Evolutionary conservation across 441 rosid species (phyloP).

Genomic region (Erodium moschatum): DNA sequence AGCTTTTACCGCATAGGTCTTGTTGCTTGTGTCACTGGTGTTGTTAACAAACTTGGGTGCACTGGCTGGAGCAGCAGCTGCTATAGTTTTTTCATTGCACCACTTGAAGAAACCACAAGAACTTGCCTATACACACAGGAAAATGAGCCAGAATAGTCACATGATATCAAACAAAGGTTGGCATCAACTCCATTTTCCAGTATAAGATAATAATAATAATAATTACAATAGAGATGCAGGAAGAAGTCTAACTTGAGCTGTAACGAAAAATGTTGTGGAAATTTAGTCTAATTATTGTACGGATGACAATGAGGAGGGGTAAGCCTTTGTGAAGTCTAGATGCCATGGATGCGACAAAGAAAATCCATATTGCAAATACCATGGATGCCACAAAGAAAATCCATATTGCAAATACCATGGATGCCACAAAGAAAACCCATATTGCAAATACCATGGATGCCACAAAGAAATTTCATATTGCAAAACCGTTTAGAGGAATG

Average conservation of each 20-base stretch:
- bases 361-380: background rate
- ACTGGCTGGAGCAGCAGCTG: constrained; percentile 9
- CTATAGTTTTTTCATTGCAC: constrained; percentile 21
- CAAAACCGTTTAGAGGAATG: background rate
- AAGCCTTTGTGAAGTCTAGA: background rate
- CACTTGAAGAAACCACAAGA: constrained; percentile 25
- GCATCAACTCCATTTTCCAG: no score
- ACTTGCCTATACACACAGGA: constrained; percentile 15
- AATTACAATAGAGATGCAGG: no score
- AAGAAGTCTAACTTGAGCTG: no score
- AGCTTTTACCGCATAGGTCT: constrained; percentile 2
- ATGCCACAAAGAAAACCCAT: background rate
- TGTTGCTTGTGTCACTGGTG: constrained; percentile 10
- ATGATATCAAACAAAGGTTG: no score
- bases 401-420: background rate
- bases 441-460: background rate
- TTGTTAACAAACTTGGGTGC: constrained; percentile 1
- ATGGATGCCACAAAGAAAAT: background rate
- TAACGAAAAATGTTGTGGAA: no score
- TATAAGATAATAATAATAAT: no score
- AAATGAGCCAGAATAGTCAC: background rate
- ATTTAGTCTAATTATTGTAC: background rate
- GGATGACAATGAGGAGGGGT: background rate
- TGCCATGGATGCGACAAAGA: background rate
- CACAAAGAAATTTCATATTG: background rate